A percentile compares a stretch with the other conserved stretches of the same genome.
Conservation (phyloP, 108 stramenopile species). For the Cylindrotheca closterium region DNA sequence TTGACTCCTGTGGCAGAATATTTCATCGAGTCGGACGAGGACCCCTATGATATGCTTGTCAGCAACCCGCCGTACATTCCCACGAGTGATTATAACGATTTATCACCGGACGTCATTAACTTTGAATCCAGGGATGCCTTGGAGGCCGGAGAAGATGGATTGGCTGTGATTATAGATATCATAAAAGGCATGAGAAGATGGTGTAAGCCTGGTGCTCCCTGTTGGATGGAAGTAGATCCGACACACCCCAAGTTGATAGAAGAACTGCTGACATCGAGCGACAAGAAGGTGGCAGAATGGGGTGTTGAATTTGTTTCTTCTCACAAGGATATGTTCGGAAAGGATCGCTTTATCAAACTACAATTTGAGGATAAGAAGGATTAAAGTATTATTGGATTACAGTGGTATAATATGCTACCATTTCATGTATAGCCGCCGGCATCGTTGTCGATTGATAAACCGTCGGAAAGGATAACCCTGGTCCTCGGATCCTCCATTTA, state of each 20-base stretch:
- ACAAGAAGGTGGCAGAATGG: not conserved
- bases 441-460: too few species aligned
- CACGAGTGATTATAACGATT: constrained; percentile 56
- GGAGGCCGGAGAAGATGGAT: constrained; percentile 86
- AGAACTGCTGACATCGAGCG: constrained; percentile 23
- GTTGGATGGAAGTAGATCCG: constrained; percentile 91
- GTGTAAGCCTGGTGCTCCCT: constrained; percentile 37
- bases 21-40: constrained; percentile 1
- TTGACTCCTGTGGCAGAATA: constrained; percentile 50
- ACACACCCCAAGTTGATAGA: constrained; percentile 66
- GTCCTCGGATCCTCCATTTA: too few species aligned
- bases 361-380: too few species aligned
- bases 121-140: constrained; percentile 84
- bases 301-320: constrained; percentile 30
- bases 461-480: too few species aligned
- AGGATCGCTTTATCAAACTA: constrained; percentile 75
- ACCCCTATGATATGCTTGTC: constrained; percentile 84
- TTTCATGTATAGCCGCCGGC: too few species aligned
- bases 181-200: constrained; percentile 57
- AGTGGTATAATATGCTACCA: too few species aligned
- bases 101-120: constrained; percentile 63
- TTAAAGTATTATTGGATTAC: too few species aligned
- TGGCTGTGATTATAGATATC: constrained; percentile 85
- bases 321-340: constrained; percentile 66
- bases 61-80: constrained; percentile 97